Evolutionary conservation across 495 filamentous ascomycete species (phyloP), one percentile per base, ranked within the genome.

Genomic region (Aspergillus panamensis): DNA sequence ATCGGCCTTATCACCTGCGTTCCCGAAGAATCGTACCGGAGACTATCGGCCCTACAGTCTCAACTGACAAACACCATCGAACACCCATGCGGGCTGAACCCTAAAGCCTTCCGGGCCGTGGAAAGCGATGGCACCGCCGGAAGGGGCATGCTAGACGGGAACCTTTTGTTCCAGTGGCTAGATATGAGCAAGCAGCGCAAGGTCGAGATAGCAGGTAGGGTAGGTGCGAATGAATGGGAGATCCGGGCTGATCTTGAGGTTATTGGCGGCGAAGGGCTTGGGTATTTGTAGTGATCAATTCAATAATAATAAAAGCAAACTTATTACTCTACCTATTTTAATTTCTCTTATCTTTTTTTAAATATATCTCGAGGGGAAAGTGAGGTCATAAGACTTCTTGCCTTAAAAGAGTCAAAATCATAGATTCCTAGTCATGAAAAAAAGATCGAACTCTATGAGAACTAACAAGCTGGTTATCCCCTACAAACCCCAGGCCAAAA

Each of bases 41-140:
- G 91, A 0, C 80, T 98, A 16, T 86, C 83, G 9, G 87, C 88
- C n/a, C 77, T 98, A 8, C 84, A 91, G 35, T 87, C 83, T 3
- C 90, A 96, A 62, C 77, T 98, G 4, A 79, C 82, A 8, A 90
- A 83, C 56, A 82, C 85, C 0, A 81, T 97, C 10, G 87, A 90
- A 48, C 87, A 90, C 64, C 69, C 86, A 0, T 87, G 84, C 4
- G 92, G 89, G 0, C 73, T 97, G 43, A 97, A 98, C 66, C 88
- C 91, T 0, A 83, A 87, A 31, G 87, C 82, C 0, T 89, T 91
- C 70, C 83, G 94, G 2, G 73, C 77, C 3, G 78, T 77, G 1
- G 77, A 80, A 54, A 75, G 73, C 51, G 76, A 78, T 56, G 73
- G 70, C 19, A 69, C 80, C 29, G 73, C 75, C 20, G 76, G 79